Evolutionary conservation across 176 grass and related monocot genomes (phyloP), one percentile per base, ranked within the genome.

Genomic region (Saccharum spontaneum): DNA sequence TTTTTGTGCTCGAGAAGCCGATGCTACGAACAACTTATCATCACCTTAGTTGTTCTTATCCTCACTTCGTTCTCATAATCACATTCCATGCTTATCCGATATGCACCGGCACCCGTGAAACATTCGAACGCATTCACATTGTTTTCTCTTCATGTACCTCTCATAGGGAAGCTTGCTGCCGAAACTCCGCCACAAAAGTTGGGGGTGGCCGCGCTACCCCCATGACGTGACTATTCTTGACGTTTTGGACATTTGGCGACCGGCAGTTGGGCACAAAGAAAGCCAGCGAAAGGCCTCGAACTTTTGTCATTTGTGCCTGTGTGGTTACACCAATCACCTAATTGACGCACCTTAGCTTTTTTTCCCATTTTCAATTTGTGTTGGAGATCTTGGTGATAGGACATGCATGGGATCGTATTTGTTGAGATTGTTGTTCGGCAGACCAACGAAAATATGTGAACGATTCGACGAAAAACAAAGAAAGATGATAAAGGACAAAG

Each of bases 251-350:
- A 33, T n/a, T 28, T 78, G 83, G 26, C 45, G 17, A 80, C 50
- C 31, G 68, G 45, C 44, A 23, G 22, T 61, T 72, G 2, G 49
- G 9, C 81, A 26, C 2, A 64, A 43, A 57, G 22, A 44, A 12
- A 33, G 10, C 9, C 10, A 17, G 23, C 0, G 10, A 31, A 74
- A 81, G 44, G 44, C 33, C 40, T 46, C 77, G 22, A 43, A 43
- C 69, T 55, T 70, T 75, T 67, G 69, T 60, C 69, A 73, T 43
- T 52, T 67, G 33, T 57, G 45, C 44, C 2, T 81, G 45, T 45
- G 81, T 66, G 78, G 85, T 75, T 87, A 67, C 38, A 87, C 70
- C 77, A 26, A 67, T 81, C 70, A 80, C 71, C 63, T 87, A 87
- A 50, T 65, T 23, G 30, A 43, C 15, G 2, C 41, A 41, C 23